Base-by-base conservation (phyloP, 306 rosid genomes). In the Dryas alaskensis region DNA sequence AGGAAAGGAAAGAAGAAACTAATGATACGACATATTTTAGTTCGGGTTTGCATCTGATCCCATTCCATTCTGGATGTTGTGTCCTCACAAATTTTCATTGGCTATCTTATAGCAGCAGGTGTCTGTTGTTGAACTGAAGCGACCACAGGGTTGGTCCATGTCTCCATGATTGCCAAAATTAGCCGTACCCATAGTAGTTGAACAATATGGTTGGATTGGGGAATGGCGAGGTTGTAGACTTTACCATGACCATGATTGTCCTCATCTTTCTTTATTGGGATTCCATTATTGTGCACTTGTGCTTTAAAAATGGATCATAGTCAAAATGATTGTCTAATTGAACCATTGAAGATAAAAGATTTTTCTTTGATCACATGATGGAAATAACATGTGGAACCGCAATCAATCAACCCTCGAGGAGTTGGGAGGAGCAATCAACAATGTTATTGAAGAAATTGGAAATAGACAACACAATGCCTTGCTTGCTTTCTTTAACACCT, bases 121-220 rank as follows among this genome's bases (percentile, higher is more conserved):
- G 61, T 83, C 84, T 40, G 92, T 84, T 84, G 83, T 84, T 84
- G 83, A 77, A 76, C 86, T 64, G 78, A 74, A 81, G 58, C 13
- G 72, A 12, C 8, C 74, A 37, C 39, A 43, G 57, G 58, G 42
- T 67, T 62, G 14, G 74, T 74, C 52, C 76, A 57, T 57, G 45
- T 43, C 57, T 53, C 52, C 75, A 57, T 57, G 45, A 57, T 70
- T 53, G 64, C 64, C 45, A 60, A 77, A 31, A 13, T 63, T 39
- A 58, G 66, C 31, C 65, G 68, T 60, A 55, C 64, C 17, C 37
- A 31, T 31, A 1, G 75, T 78, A 67, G 81, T 80, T 78, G 60
- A 71, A 70, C 77, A n/a, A 55, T 49, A 65, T 11, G 58, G 70
- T 78, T 60, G 86, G 78, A 58, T 27, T 59, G 47, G 65, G 76